Percentiles rank a stretch among this genome's conserved stretches.
These are phyloP conservation scores for Monosporascus sp. DNA, from an alignment of 2,329 filamentous ascomycete species.

Conservation along the genomic window DNA sequence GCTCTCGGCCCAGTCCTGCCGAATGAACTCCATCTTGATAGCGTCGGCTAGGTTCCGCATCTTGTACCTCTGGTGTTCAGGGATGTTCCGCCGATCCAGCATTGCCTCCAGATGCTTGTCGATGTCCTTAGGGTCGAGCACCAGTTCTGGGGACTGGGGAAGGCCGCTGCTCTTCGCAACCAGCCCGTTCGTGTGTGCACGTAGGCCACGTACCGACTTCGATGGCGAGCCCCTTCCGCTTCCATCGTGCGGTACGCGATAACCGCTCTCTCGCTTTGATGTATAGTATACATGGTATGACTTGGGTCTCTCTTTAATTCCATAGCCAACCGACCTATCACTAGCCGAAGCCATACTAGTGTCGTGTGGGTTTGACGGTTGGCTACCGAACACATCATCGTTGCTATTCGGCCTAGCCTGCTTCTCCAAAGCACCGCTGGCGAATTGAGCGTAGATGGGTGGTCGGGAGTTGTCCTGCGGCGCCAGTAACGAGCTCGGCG, in stretches of 20 bases:
- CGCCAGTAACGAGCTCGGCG: conserved; percentile 41
- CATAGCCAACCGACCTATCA: conserved; percentile 13
- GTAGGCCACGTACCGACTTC: conserved; percentile 37
- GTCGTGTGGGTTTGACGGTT: background rate
- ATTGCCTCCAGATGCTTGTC: conserved; percentile 55
- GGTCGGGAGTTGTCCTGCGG: conserved; percentile 43
- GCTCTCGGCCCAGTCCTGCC: conserved; percentile 75
- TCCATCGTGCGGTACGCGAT: conserved; percentile 12
- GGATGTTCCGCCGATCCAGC: conserved; percentile 85
- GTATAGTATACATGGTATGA: conserved; percentile 41
- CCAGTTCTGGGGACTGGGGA: conserved; percentile 43
- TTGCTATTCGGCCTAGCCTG: conserved; percentile 10
- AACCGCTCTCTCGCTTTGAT: conserved; percentile 14
- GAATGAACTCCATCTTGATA: conserved; percentile 94
- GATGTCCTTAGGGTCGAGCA: conserved; percentile 50
- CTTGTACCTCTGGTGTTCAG: conserved; percentile 87
- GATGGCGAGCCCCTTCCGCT: conserved; percentile 22
- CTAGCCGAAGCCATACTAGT: conserved; percentile 11
- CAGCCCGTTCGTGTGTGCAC: conserved; percentile 33
- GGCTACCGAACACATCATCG: conserved; percentile 5
- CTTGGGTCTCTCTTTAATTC: conserved; percentile 42
- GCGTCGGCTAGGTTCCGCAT: conserved; percentile 85
- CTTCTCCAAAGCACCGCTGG: conserved; percentile 31
- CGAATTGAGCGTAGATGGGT: conserved; percentile 79
- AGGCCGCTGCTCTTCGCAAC: conserved; percentile 34